Percentiles rank a stretch among this genome's conserved stretches.
These are phyloP conservation scores for Raffaelea albimanens DNA, from an alignment of 2,329 filamentous ascomycete genomes.

Conservation along the genomic window DNA sequence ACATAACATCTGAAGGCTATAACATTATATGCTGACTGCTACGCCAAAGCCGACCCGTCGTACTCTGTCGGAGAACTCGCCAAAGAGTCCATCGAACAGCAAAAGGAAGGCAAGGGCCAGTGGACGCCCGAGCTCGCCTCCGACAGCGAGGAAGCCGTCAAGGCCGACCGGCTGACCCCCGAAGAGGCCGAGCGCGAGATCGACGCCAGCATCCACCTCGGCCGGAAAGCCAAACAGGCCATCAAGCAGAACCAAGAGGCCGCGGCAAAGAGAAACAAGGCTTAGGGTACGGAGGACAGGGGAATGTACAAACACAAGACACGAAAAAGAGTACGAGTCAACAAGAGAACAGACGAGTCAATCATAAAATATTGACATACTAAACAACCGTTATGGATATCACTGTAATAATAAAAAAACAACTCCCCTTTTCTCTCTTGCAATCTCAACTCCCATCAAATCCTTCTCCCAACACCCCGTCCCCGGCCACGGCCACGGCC, in stretches of 20 bases:
- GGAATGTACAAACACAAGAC: too few relatives aligned
- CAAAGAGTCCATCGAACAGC: slow-evolving; percentile 53
- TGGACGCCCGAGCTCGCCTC: slow-evolving; percentile 73
- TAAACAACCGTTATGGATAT: too few relatives aligned
- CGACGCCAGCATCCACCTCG: too few relatives aligned
- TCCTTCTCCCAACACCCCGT: slow-evolving; percentile 9
- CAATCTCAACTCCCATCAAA: slow-evolving; percentile 8
- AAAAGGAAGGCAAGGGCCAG: slow-evolving; percentile 58
- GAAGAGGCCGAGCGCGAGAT: slow-evolving; percentile 15
- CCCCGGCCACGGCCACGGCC: slow-evolving; percentile 4
- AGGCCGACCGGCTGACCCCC: slow-evolving; percentile 46
- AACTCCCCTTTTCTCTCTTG: background rate
- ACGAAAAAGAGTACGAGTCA: too few relatives aligned
- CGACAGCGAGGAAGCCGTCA: slow-evolving; percentile 69
- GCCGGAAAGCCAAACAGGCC: too few relatives aligned
- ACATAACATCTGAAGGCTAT: background rate
- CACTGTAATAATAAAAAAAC: too few relatives aligned
- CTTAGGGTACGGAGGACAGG: too few relatives aligned
- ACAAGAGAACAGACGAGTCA: background rate
- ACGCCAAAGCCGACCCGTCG: slow-evolving; percentile 15
- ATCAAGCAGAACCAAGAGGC: background rate
- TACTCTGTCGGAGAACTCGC: slow-evolving; percentile 50
- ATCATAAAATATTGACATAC: too few relatives aligned
- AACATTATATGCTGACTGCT: background rate
- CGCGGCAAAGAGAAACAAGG: slow-evolving; percentile 39